Conservation (phyloP, 2,329 filamentous ascomycete genomes). For the Fusarium clavum region DNA sequence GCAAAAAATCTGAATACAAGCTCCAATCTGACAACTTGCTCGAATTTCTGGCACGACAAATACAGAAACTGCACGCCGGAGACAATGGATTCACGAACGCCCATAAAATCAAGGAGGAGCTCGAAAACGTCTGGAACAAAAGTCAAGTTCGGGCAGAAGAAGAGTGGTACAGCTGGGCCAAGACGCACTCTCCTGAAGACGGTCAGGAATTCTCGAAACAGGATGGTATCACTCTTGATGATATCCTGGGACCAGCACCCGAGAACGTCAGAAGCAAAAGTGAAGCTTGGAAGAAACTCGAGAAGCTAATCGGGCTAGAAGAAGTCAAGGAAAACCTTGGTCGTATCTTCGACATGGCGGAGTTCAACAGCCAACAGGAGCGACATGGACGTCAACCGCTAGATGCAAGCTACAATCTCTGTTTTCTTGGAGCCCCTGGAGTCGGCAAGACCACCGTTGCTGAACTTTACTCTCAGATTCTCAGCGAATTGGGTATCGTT, state of each 20-base stretch:
- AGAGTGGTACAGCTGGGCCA: background rate
- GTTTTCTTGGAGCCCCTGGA: background rate
- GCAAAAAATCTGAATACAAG: background rate
- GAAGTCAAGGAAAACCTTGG: background rate
- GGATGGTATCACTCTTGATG: background rate
- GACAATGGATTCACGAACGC: background rate
- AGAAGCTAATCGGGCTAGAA: background rate
- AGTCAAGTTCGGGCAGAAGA: background rate
- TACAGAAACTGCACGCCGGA: background rate
- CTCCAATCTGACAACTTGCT: background rate
- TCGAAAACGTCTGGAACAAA: background rate
- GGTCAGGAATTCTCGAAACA: background rate
- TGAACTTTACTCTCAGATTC: background rate
- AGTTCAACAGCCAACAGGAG: background rate
- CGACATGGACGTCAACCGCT: background rate
- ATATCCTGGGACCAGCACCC: background rate
- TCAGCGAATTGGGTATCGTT: background rate
- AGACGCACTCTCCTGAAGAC: background rate
- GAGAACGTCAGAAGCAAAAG: background rate
- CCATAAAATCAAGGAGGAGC: background rate
- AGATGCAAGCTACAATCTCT: background rate
- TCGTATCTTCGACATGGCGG: background rate
- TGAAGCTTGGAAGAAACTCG: background rate
- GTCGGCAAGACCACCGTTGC: conserved; percentile 3
- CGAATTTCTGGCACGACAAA: background rate